Evolutionary conservation across 139 green algal species (phyloP).

Genomic region (Tetraselmis chui): DNA sequence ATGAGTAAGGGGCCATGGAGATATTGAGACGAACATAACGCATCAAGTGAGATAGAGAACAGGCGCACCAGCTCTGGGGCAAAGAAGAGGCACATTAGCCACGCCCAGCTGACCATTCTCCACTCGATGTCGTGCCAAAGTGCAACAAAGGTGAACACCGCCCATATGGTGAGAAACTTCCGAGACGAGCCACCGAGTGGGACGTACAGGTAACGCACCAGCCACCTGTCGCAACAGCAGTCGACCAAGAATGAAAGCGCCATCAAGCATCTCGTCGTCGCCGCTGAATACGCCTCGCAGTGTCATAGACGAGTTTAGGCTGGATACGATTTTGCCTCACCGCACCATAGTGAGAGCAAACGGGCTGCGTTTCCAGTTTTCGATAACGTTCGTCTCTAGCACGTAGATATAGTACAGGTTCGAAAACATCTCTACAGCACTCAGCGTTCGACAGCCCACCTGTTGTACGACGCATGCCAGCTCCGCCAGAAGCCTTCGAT

Average conservation of each 20-base stretch:
- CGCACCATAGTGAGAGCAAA: no score
- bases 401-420: no score
- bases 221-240: constrained; percentile 49
- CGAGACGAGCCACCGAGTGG: constrained; percentile 64
- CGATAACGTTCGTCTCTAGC: no score
- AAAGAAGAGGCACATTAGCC: constrained; percentile 65
- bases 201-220: constrained; percentile 91
- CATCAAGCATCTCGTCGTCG: no score
- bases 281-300: no score
- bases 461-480: constrained; percentile 91
- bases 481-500: constrained; percentile 85
- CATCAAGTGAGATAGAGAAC: constrained; percentile 6
- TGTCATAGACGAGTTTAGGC: no score
- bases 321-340: no score
- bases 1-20: constrained; percentile 6
- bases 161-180: constrained; percentile 65
- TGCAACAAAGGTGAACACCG: constrained; percentile 92
- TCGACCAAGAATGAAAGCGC: no score
- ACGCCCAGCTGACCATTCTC: constrained; percentile 72
- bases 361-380: no score
- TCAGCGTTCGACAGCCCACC: constrained; percentile 32
- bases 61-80: constrained; percentile 57
- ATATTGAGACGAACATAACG: constrained; percentile 14
- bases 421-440: background rate
- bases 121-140: constrained; percentile 91